Evolutionary conservation across 176 grass and related monocot genomes (phyloP).

Genomic region (Phoenix dactylifera): DNA sequence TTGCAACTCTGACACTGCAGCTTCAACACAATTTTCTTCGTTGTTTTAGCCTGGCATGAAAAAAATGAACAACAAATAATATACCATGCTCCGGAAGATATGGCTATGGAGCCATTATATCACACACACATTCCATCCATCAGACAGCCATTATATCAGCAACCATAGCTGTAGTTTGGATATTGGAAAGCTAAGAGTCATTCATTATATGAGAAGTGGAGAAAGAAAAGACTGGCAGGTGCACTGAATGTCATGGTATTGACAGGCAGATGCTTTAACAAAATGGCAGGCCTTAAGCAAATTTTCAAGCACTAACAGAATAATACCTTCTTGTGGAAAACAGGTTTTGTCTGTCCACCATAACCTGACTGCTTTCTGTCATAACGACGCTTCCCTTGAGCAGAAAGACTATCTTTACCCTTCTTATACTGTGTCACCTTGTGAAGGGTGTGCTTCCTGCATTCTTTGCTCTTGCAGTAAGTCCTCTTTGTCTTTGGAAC

Average conservation of each 20-base stretch:
- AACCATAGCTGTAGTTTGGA: too few species aligned
- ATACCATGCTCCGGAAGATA: too few species aligned
- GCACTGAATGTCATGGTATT: too few species aligned
- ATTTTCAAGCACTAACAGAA: too few species aligned
- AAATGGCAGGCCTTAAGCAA: too few species aligned
- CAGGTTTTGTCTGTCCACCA: conserved; percentile 92
- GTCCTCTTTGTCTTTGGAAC: conserved; percentile 98
- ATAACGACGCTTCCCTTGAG: conserved; percentile 88
- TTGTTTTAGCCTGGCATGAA: conserved; percentile 62
- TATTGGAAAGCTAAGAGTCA: too few species aligned
- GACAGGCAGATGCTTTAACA: too few species aligned
- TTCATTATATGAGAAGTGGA: too few species aligned
- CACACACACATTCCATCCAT: too few species aligned
- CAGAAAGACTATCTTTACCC: conserved; percentile 87
- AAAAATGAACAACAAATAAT: background rate
- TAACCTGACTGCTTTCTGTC: conserved; percentile 89
- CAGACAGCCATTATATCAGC: too few species aligned
- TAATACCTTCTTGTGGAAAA: conserved; percentile 91
- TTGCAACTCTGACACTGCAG: conserved; percentile 90
- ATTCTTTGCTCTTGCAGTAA: conserved; percentile 97
- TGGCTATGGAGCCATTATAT: too few species aligned
- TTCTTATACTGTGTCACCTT: conserved; percentile 97
- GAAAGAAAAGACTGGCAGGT: too few species aligned
- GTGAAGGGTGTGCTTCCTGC: conserved; percentile 90
- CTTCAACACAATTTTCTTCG: conserved; percentile 95